Evolutionary conservation across 306 rosid species (phyloP).

Genomic region (Erythrophleum fordii): DNA sequence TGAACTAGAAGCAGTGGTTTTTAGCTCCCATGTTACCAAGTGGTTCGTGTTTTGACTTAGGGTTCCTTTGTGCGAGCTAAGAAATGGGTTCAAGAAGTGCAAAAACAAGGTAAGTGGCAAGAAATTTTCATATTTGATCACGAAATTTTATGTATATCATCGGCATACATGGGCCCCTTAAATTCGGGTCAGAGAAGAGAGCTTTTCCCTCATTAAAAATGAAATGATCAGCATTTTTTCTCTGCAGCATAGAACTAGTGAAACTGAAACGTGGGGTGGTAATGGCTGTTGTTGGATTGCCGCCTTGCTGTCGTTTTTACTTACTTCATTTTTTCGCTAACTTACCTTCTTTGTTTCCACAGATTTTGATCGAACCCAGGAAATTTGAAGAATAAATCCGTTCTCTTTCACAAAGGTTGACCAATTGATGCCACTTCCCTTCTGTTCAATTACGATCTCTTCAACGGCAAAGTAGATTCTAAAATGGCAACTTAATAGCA

Average conservation of each 20-base stretch:
- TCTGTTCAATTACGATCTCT: constrained; percentile 20
- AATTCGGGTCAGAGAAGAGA: constrained; percentile 31
- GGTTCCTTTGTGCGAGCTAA: constrained; percentile 79
- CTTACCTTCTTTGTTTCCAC: constrained; percentile 27
- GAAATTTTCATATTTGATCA: too few relatives aligned
- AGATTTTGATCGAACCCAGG: constrained; percentile 30
- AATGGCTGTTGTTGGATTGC: constrained; percentile 18
- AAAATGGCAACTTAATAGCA: background rate
- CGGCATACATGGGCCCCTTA: background rate
- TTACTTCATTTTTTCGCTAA: constrained; percentile 26
- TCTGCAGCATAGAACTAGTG: constrained; percentile 25
- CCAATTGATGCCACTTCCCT: constrained; percentile 38
- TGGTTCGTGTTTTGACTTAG: constrained; percentile 50
- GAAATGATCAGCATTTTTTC: constrained; percentile 28
- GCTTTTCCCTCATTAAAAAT: constrained; percentile 11
- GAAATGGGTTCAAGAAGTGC: constrained; percentile 86
- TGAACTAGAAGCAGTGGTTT: constrained; percentile 8
- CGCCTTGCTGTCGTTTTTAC: constrained; percentile 19
- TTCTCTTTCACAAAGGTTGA: constrained; percentile 44
- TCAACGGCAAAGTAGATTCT: constrained; percentile 21
- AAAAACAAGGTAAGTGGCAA: constrained; percentile 68
- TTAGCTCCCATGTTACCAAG: background rate
- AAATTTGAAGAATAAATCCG: constrained; percentile 39
- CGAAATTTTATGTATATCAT: too few relatives aligned
- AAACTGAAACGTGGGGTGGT: constrained; percentile 21